Conservation (phyloP, 1,139 yeast genomes). For the Arxiozyma bovina region DNA sequence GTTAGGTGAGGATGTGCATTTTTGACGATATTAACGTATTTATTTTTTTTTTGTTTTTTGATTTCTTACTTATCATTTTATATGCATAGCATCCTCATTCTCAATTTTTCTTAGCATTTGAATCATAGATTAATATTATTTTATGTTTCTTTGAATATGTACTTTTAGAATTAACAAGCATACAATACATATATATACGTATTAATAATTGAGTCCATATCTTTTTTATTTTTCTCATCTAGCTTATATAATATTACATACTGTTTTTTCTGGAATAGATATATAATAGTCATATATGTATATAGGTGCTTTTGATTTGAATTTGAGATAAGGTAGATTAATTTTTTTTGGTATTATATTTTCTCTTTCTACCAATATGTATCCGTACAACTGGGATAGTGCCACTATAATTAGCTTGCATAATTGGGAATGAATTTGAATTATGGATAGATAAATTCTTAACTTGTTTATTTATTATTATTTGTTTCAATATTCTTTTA, state of each 20-base stretch:
- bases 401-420: slow-evolving; percentile 69
- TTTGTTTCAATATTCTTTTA: slow-evolving; percentile 42
- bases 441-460: slow-evolving; percentile 22
- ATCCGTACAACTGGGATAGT: slow-evolving; percentile 58
- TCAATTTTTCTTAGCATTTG: not conserved
- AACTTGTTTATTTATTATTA: slow-evolving; percentile 30
- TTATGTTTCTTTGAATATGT: not conserved
- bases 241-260: not conserved
- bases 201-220: not conserved
- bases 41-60: not conserved
- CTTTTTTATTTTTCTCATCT: too few relatives aligned
- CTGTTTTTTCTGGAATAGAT: not conserved
- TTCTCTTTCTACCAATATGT: slow-evolving; percentile 28
- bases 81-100: not conserved
- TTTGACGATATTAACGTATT: slow-evolving; percentile 22
- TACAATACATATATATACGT: not conserved
- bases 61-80: not conserved
- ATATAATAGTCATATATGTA: not conserved
- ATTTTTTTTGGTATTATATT: slow-evolving; percentile 21
- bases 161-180: not conserved
- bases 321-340: not conserved
- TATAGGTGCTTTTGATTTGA: not conserved
- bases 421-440: slow-evolving; percentile 47
- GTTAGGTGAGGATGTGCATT: slow-evolving; percentile 59
- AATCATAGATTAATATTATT: not conserved